Conservation (phyloP, 352 stramenopile species). For the Globisporangium megalacanthum region DNA sequence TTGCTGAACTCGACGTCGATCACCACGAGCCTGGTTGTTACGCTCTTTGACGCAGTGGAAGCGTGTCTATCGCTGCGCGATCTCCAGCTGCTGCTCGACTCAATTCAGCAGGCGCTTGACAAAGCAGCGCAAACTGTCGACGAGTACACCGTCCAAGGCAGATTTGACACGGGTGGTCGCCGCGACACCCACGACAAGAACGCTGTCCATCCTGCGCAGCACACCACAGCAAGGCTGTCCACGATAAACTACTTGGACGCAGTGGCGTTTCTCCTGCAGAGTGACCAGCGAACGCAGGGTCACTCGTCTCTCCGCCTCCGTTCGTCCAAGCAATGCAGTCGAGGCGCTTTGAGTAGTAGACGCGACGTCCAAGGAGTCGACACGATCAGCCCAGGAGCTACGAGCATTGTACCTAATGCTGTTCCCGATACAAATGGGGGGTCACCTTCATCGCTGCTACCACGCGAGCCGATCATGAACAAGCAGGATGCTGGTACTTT, state of each 20-base stretch:
- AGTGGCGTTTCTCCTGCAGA: neutral
- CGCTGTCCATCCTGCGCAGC: no score
- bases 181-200: no score
- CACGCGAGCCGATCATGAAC: no score
- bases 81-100: neutral
- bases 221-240: neutral
- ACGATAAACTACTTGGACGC: slow-evolving; percentile 3
- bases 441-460: no score
- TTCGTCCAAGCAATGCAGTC: neutral
- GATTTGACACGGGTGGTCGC: neutral
- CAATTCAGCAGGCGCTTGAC: neutral
- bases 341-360: neutral
- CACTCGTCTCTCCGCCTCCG: neutral
- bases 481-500: no score
- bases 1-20: slow-evolving; percentile 5
- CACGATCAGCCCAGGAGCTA: no score
- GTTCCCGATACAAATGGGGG: no score
- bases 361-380: neutral
- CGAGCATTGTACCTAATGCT: no score
- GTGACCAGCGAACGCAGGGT: neutral
- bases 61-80: neutral
- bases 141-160: no score
- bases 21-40: neutral
- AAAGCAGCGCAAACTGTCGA: neutral
- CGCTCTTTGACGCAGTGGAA: neutral